Evolutionary conservation across 495 filamentous ascomycete species (phyloP), one percentile per base, ranked within the genome.

Genomic region (Penicillium paxilli): DNA sequence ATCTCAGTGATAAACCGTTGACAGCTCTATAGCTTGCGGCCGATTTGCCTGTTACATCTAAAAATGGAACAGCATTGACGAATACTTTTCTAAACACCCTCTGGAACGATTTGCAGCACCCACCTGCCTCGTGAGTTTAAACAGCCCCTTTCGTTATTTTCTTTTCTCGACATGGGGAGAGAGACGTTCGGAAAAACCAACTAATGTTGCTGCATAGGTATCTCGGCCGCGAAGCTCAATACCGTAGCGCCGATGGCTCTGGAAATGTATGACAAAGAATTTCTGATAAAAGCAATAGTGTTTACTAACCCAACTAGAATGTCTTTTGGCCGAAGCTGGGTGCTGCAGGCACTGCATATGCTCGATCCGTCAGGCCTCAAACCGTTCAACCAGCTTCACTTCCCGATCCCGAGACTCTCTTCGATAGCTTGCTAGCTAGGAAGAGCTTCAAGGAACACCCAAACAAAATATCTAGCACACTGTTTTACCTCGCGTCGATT

Each of bases 401-500:
- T 30, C 92, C 92, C 2, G 91, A 95, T 60, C 85, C 92, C 0
- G 81, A 75, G 16, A 78, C 87, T 3, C 76, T 97, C 22, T 97
- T 92, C 54, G 92, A 96, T 64, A 81, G 83, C 20, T 64, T 91
- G 4, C 80, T 91, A 74, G 80, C 78, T 37, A 77, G 89, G 23
- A 80, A 83, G 45, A 66, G 79, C 12, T 84, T 79, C 50, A 79
- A 83, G 53, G 78, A 85, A 42, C 86, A 89, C 70, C 83, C 87
- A 4, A 92, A 88, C 62, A 88, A 89, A 57, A 86, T 96, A 17
- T 96, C 91, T 1, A 93, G 89, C 62, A 80, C 96, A 50, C 73
- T 97, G 11, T 97, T 92, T 78, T 92, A 97, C 58, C 82, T 92
- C 65, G 92, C 91, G 6, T 89, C 85, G 14, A 90, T 96, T 50